Evolutionary conservation across 768 basidiomycete genomes (phyloP), one percentile per base, ranked within the genome.

Genomic region (Gyrodon lividus): DNA sequence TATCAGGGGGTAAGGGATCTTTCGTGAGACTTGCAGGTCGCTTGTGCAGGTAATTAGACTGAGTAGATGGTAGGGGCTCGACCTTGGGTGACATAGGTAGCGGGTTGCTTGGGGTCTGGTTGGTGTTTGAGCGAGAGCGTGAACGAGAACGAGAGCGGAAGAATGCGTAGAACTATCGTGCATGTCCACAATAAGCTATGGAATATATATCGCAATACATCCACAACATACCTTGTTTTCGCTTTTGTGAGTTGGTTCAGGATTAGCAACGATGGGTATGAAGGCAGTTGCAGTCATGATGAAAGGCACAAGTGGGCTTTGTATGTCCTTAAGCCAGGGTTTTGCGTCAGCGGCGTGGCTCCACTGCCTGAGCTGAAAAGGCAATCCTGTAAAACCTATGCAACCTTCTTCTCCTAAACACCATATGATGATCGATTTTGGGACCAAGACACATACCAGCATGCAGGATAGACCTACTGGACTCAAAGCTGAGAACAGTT

Each of bases 61-160:
- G 45, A 14, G 45, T 37, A 16, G 47, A 7, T 22, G 31, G 46
- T 35, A 56, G 14, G 16, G 43, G 50, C 60, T 61, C 46, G 57
- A 50, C 45, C 46, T 59, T 7, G 57, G 57, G 54, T 52, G 58
- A 24, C 50, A 55, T 51, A 17, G 52, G 41, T 31, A 41, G 43
- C 17, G 43, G 38, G 50, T 52, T 52, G 20, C 53, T 34, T 8
- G 54, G 35, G 10, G 30, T 13, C 14, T 38, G n/a, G 30, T 16
- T 31, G 9, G 46, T 48, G 8, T 58, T 58, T 41, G 48, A 14
- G 17, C 43, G 49, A 22, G 84, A 43, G 7, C 65, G 62, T 16
- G 73, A 66, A 12, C 77, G 75, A 14, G 85, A 82, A 35, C 82
- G 84, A n/a, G 85, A 86, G 62, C 81, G 78, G 34, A 69, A 71